Base-by-base conservation (phyloP, 2,329 filamentous ascomycete species). In the Scorias spongiosa region DNA sequence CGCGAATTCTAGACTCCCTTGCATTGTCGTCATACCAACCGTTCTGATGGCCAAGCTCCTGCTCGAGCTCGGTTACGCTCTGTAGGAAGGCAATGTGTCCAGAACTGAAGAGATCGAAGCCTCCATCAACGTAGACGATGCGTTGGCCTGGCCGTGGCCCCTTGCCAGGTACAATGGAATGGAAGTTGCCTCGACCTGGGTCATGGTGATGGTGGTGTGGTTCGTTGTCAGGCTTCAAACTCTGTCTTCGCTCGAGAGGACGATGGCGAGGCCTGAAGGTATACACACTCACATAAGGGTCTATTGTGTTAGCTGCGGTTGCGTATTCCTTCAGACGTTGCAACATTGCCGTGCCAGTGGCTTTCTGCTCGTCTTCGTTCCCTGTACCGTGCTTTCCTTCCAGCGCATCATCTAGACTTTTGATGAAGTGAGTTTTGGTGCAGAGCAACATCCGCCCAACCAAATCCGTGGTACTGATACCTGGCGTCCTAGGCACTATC, bases 391-490 rank as follows among this genome's bases (percentile, higher is more conserved):
- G 84, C 39, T 77, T 64, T 4, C 84, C 87, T 1, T 70, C 68
- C 6, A 96, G 69, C 20, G 73, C 67, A 42, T 71, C 75, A 52
- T 81, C 73, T 38, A 95, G 72, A 0, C 82, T 88, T 55, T 79
- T 81, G 62, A 96, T 89, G 59, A 94, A 94, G 66, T 98, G 91
- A 17, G 79, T 84, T 59, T 80, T 81, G n/a, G 89, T 96, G 69
- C 88, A 95, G 12, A 96, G 72, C 56, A 98, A 71, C 91, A 98
- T 98, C 56, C 91, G 81, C 15, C 91, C 91, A 20, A 98, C 91
- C n/a, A 98, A 75, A 60, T 98, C 91, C 2, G 91, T 98, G 2
- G 91, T 98, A 9, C 86, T 94, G 57, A 98, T 98, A 47, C 86
- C 88, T 0, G 91, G 91, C 2, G 91, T 96, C 50, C 91, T 77